A percentile compares a stretch with the other conserved stretches of the same genome.
These are phyloP conservation scores for Leptographium lundbergii DNA, from an alignment of 2,329 filamentous ascomycete species.

Conservation along the genomic window DNA sequence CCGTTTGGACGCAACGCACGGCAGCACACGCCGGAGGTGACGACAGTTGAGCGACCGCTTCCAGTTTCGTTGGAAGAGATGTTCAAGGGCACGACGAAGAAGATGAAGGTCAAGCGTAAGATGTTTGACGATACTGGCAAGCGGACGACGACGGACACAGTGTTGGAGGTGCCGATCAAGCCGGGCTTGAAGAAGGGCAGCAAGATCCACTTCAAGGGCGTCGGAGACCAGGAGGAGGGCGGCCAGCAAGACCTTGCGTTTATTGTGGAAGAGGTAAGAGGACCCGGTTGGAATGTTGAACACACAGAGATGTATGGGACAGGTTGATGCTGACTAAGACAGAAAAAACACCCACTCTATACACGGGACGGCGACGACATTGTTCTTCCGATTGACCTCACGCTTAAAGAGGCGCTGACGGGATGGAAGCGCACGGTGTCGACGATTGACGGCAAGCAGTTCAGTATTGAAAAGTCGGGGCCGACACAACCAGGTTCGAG, in stretches of 20 bases:
- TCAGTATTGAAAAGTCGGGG: conserved; percentile 66
- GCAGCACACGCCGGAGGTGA: conserved; percentile 66
- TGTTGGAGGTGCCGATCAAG: conserved; percentile 91
- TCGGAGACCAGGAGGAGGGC: conserved; percentile 96
- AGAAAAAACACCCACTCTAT: conserved; percentile 82
- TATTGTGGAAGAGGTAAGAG: conserved; percentile 77
- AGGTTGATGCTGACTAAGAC: not conserved
- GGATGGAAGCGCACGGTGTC: conserved; percentile 87
- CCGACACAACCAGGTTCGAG: conserved; percentile 76
- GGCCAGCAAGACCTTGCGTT: conserved; percentile 94
- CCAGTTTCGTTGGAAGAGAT: conserved; percentile 78
- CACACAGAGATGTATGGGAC: too few species aligned
- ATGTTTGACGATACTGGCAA: conserved; percentile 80
- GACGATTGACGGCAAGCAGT: conserved; percentile 83
- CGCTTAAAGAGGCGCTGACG: conserved; percentile 85
- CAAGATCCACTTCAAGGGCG: conserved; percentile 95
- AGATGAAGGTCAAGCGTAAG: conserved; percentile 97
- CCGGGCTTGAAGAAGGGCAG: conserved; percentile 89
- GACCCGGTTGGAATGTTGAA: not conserved
- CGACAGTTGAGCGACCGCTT: conserved; percentile 76
- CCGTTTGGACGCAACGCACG: conserved; percentile 22
- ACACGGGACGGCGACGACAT: conserved; percentile 83
- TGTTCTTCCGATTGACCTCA: conserved; percentile 63
- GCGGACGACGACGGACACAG: conserved; percentile 74
- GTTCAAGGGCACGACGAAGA: conserved; percentile 79